These are phyloP conservation scores for Trichoderma sp. DNA, from an alignment of 2,329 filamentous ascomycete genomes.

Conservation along the genomic window DNA sequence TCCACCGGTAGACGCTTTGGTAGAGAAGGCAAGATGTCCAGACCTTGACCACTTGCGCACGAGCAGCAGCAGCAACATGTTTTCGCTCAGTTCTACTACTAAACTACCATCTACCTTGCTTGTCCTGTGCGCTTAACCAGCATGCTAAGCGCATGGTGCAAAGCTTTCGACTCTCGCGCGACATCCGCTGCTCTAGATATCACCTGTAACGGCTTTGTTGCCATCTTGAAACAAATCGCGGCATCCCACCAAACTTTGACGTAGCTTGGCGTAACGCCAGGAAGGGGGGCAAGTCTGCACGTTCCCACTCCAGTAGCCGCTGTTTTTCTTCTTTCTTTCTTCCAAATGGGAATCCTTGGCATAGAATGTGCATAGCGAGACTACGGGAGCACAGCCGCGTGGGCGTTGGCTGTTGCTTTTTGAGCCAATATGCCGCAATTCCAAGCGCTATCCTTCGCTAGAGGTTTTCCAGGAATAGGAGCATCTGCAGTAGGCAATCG, in stretches of 20 bases:
- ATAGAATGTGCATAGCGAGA: background rate
- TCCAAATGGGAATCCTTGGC: background rate
- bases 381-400: background rate
- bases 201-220: conserved; percentile 23
- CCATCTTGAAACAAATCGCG: conserved; percentile 20
- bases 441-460: background rate
- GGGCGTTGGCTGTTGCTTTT: background rate
- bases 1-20: background rate
- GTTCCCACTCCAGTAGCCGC: background rate
- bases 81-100: background rate
- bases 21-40: background rate
- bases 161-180: background rate
- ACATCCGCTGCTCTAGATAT: conserved; percentile 5
- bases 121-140: no score
- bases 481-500: background rate
- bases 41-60: background rate
- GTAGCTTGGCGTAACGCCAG: conserved; percentile 10
- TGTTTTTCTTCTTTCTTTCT: background rate
- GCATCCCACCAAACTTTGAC: conserved; percentile 12
- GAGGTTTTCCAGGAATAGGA: background rate
- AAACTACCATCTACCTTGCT: background rate
- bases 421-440: background rate
- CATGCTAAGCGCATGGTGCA: background rate
- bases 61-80: background rate
- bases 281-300: background rate